phyloP scores from a whole-genome alignment of 257 asterid genomes.

The Datura wrightii region DNA sequence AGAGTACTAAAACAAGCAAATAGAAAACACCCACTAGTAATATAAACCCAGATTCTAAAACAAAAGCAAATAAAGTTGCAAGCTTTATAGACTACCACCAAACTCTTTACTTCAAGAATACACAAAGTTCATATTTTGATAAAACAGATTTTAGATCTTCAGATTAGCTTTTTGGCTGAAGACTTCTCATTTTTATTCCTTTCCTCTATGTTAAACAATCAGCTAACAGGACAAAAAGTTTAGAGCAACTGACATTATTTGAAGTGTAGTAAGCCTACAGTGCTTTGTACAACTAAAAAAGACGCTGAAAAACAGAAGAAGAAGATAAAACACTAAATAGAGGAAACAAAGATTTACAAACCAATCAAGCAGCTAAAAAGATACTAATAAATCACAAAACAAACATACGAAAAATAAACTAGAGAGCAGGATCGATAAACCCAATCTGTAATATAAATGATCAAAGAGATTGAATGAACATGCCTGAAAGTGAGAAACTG shows the following conservation, averaged over 20 bases:
- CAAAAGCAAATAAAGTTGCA: constrained; percentile 11
- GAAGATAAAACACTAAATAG: not conserved
- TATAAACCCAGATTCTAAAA: not conserved
- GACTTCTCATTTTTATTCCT: not conserved
- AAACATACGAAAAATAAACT: not conserved
- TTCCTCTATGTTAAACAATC: not conserved
- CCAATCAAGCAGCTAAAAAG: not conserved
- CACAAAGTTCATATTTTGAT: not conserved
- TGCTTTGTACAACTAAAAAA: not conserved
- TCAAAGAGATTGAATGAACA: not conserved
- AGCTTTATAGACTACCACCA: not conserved
- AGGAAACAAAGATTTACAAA: not conserved
- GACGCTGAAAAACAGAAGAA: not conserved
- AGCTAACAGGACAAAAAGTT: not conserved
- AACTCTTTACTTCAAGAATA: not conserved
- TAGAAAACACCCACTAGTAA: not conserved
- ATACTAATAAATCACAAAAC: not conserved
- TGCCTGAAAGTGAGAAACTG: not conserved
- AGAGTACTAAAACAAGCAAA: not conserved
- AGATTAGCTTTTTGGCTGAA: not conserved
- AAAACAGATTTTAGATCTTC: not conserved
- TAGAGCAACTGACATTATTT: not conserved
- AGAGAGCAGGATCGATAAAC: not conserved
- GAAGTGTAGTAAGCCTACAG: not conserved
- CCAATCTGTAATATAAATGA: not conserved